Evolutionary conservation across 495 filamentous ascomycete genomes (phyloP).

Genomic region (Neurospora hispaniola): DNA sequence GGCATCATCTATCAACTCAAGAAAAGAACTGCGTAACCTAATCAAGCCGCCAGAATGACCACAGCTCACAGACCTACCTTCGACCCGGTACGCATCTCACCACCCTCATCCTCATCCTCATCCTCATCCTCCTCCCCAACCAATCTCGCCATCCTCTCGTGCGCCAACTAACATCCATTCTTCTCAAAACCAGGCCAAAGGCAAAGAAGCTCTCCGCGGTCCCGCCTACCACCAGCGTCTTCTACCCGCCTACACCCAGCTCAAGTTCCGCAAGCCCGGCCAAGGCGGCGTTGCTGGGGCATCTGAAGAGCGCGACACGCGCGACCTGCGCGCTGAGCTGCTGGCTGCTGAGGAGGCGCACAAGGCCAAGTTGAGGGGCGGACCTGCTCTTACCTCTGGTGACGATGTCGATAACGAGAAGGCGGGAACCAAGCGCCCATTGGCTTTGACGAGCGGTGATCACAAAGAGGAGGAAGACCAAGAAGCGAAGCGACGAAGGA

Average conservation of each 20-base stretch:
- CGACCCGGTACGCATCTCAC: constrained; percentile 55
- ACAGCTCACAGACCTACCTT: constrained; percentile 87
- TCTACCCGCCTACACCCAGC: constrained; percentile 79
- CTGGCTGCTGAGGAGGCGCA: constrained; percentile 79
- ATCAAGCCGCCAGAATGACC: constrained; percentile 43
- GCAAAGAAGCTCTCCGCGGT: constrained; percentile 89
- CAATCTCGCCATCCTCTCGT: neutral
- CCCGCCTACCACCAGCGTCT: constrained; percentile 95
- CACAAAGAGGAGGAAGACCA: constrained; percentile 55
- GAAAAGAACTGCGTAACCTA: neutral
- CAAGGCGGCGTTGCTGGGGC: constrained; percentile 65
- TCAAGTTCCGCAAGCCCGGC: constrained; percentile 81
- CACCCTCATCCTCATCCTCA: neutral
- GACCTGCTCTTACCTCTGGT: constrained; percentile 22
- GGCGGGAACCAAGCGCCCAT: constrained; percentile 46
- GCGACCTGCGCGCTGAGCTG: constrained; percentile 86
- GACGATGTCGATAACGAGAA: constrained; percentile 6
- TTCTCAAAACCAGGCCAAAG: constrained; percentile 52
- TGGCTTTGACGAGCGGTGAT: constrained; percentile 34
- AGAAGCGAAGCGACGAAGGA: constrained; percentile 74
- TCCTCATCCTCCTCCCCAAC: neutral
- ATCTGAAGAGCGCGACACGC: constrained; percentile 45
- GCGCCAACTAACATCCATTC: constrained; percentile 8
- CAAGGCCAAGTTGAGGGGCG: constrained; percentile 72
- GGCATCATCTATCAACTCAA: neutral